Evolutionary conservation across 805 yeast species (phyloP), one percentile per base, ranked within the genome.

Genomic region (Clavispora carvajalis): DNA sequence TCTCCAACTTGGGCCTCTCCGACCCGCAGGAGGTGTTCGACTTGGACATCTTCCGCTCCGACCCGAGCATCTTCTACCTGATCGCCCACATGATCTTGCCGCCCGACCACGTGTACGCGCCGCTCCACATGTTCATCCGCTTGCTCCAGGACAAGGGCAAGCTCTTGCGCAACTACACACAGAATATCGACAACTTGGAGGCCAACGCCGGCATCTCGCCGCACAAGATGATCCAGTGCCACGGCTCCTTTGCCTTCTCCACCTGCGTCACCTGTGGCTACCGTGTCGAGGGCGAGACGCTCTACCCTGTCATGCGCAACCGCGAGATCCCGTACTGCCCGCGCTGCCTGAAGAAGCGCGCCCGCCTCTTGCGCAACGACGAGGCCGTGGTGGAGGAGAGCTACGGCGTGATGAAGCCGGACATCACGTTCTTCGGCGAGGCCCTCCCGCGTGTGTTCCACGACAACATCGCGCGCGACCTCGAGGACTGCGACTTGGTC

Each of bases 11-110:
- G 40, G 90, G 93, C 0, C 63, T 89, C 24, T 76, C 74, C 37
- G 96, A 89, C 52, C 96, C 97, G 0, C 96, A 89, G 57, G 91
- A 86, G 52, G 96, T 88, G 33, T 89, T 89, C 59, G 87, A 86
- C 54, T 63, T 85, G 34, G 71, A 71, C 18, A 69, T 78, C n/a
- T 89, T 89, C 65, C 71, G 71, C 49, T 75, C 76, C 34, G 87
- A 87, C 51, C 97, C 97, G 1, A 60, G 74, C 3, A 76, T 89
- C 12, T 90, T 89, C 57, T 89, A 86, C 58, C 77, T 85, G n/a
- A 82, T 89, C 39, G 96, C 97, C 1, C 81, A 80, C 52, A 77
- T 85, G 76, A 80, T 89, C 35, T 60, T 90, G 38, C 96, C 96
- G 0, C 88, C 89, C 0, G 80, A 74, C 18, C 58, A 64, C 37